These are phyloP conservation scores for Tardiomyces depauwii DNA, from an alignment of 1,139 yeast species.

Conservation along the genomic window DNA sequence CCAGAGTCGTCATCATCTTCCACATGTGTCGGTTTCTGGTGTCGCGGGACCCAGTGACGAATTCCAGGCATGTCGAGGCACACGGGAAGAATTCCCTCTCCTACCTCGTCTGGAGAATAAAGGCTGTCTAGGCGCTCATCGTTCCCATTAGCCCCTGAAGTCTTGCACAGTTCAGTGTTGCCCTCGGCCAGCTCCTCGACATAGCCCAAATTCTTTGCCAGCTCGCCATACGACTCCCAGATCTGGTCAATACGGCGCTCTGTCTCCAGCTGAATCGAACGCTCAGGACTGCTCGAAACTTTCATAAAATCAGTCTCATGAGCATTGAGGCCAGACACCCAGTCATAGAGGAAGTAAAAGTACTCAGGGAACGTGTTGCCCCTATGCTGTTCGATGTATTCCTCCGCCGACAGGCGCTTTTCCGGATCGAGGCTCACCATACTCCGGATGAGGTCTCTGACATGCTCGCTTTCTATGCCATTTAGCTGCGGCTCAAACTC, in stretches of 20 bases:
- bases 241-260: constrained; percentile 52
- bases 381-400: constrained; percentile 36
- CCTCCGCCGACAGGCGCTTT: constrained; percentile 44
- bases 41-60: constrained; percentile 15
- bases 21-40: constrained; percentile 23
- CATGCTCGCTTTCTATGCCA: constrained; percentile 38
- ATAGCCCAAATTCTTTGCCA: constrained; percentile 39
- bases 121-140: neutral
- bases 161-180: too few relatives aligned
- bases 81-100: constrained; percentile 25
- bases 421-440: constrained; percentile 57
- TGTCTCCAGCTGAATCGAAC: constrained; percentile 31
- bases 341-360: constrained; percentile 42
- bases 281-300: constrained; percentile 11
- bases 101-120: neutral
- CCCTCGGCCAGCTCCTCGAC: constrained; percentile 19
- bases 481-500: constrained; percentile 55
- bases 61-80: constrained; percentile 42
- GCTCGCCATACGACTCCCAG: constrained; percentile 43
- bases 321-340: neutral
- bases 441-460: constrained; percentile 43
- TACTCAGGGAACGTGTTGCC: constrained; percentile 53
- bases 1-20: constrained; percentile 36
- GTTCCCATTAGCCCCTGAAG: too few relatives aligned
- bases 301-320: neutral